Base-by-base conservation (phyloP, 2,329 filamentous ascomycete species). In the Septoria linicola region DNA sequence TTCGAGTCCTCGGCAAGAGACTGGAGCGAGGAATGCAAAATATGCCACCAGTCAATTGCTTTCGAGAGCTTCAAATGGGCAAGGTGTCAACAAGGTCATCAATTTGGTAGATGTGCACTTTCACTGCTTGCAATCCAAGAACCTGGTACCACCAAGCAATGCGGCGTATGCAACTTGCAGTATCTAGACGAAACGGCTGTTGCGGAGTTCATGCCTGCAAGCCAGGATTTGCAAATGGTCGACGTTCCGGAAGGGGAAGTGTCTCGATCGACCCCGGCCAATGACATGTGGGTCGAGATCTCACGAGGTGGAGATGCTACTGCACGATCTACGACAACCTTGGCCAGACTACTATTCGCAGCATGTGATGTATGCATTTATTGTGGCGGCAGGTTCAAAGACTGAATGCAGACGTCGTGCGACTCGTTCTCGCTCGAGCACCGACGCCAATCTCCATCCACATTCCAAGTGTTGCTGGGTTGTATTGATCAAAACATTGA, bases 51-150 rank as follows among this genome's bases (percentile, higher is more conserved):
- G 3, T 63, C 66, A 0, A 75, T 82, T 34, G 65, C 68, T 1
- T 78, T 81, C 63, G 70, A 72, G 41, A 76, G 75, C 41, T 60
- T 74, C 8, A 62, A 60, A 1, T 72, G 72, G 60, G 76, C 77
- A 0, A 68, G 72, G 35, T 83, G 80, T 60, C 60, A 59, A 1
- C 70, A 72, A 40, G 78, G 77, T 0, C 80, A 83, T 67, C 53
- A 76, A 35, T 81, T 79, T 51, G 66, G 69, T n/a, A 72, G 80
- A 30, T 83, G 80, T 58, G 72, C 71, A 10, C 57, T 82, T 17
- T 79, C 76, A n/a, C 77, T 80, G 44, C 59, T 80, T 4, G 70
- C 78, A 1, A 80, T 82, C 5, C 78, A 81, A 60, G 72, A 75
- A 27, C 78, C 80, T 2, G 73, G 73, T 1, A 69, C 76, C 2